These are phyloP conservation scores for Hebeloma cylindrosporum DNA, from an alignment of 768 basidiomycete genomes.

Conservation along the genomic window DNA sequence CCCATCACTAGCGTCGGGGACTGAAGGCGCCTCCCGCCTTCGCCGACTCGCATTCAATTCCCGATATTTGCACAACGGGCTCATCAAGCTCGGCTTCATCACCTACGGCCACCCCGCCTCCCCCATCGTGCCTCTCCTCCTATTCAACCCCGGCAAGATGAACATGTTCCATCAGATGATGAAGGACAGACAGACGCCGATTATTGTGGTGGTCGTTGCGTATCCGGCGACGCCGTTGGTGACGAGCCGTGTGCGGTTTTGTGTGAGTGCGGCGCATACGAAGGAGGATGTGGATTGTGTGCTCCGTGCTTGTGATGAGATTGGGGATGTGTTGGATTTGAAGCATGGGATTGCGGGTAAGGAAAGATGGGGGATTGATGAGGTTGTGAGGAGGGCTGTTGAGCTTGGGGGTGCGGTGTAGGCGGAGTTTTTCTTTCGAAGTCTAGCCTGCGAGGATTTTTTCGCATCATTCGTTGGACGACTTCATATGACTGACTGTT, in stretches of 20 bases:
- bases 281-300: slow-evolving; percentile 94
- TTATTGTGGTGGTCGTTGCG: slow-evolving; percentile 86
- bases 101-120: slow-evolving; percentile 90
- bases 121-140: slow-evolving; percentile 88
- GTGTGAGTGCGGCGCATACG: slow-evolving; percentile 91
- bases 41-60: slow-evolving; percentile 93
- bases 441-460: too few relatives aligned
- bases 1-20: slow-evolving; percentile 69
- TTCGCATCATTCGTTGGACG: too few relatives aligned
- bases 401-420: slow-evolving; percentile 52
- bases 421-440: too few relatives aligned
- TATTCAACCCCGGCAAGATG: slow-evolving; percentile 96
- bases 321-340: slow-evolving; percentile 87
- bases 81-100: slow-evolving; percentile 94
- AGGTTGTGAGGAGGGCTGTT: slow-evolving; percentile 66
- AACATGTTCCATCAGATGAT: slow-evolving; percentile 87
- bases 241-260: slow-evolving; percentile 89
- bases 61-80: slow-evolving; percentile 83
- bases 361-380: slow-evolving; percentile 79
- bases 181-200: slow-evolving; percentile 74
- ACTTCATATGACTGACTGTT: too few relatives aligned
- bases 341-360: slow-evolving; percentile 62
- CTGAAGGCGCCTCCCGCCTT: slow-evolving; percentile 80
- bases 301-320: slow-evolving; percentile 85
- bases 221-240: slow-evolving; percentile 91